Percentiles rank a stretch among this genome's conserved stretches.
These are phyloP conservation scores for Drosera capensis DNA, from an alignment of 148 eudicot genomes.

Conservation along the genomic window DNA sequence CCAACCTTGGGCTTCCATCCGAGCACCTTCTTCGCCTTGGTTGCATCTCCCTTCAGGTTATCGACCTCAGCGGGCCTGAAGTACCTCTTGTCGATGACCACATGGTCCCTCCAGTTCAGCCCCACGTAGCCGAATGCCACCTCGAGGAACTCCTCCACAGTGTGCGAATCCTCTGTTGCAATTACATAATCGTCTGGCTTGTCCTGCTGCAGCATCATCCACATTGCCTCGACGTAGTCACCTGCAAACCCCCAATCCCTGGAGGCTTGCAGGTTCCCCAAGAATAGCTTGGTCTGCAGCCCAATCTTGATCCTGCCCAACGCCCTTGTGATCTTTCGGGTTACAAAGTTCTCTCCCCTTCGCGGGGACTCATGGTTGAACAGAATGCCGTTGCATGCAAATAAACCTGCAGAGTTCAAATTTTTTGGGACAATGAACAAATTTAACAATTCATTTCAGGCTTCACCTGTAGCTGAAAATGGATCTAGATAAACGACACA, in stretches of 20 bases:
- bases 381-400: slow-evolving; percentile 76
- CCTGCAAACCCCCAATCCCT: slow-evolving; percentile 97
- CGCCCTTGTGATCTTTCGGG: slow-evolving; percentile 84
- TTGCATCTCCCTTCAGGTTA: slow-evolving; percentile 77
- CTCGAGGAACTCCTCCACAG: slow-evolving; percentile 69
- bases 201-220: slow-evolving; percentile 99
- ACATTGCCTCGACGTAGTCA: slow-evolving; percentile 98
- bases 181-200: slow-evolving; percentile 89
- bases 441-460: background rate
- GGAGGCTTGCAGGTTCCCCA: slow-evolving; percentile 77
- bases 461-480: too few species aligned
- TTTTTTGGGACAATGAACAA: too few species aligned
- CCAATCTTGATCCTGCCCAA: slow-evolving; percentile 87
- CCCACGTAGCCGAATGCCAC: slow-evolving; percentile 72
- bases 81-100: slow-evolving; percentile 78
- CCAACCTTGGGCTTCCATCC: slow-evolving; percentile 88
- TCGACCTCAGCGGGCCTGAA: slow-evolving; percentile 95
- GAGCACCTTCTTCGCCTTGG: slow-evolving; percentile 61
- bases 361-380: slow-evolving; percentile 88
- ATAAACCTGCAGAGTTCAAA: slow-evolving; percentile 14
- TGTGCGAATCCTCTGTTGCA: slow-evolving; percentile 85
- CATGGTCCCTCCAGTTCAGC: slow-evolving; percentile 82
- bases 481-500: too few species aligned
- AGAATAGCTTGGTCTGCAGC: slow-evolving; percentile 68
- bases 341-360: slow-evolving; percentile 88